A percentile compares a stretch with the other conserved stretches of the same genome.
Conservation (phyloP, 2,329 filamentous ascomycete species). For the Torrubiella hemipterigena region DNA sequence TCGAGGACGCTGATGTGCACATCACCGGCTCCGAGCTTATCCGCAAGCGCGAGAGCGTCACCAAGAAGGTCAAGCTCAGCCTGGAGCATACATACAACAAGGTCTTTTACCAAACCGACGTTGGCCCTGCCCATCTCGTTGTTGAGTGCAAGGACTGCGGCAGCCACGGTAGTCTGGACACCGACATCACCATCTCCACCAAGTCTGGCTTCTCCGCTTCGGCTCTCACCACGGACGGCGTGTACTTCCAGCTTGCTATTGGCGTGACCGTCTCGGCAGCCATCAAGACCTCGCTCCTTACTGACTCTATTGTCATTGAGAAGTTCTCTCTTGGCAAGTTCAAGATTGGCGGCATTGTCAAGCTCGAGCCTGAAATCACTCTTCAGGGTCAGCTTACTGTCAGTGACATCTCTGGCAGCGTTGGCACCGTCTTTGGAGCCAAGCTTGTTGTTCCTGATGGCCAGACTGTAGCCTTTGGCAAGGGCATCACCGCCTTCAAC, state of each 20-base stretch:
- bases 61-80: slow-evolving; percentile 6
- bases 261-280: slow-evolving; percentile 5
- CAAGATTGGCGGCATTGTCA: slow-evolving; percentile 6
- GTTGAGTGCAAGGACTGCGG: slow-evolving; percentile 7
- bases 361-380: slow-evolving; percentile 5
- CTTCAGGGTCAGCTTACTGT: slow-evolving; percentile 3
- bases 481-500: slow-evolving; percentile 5
- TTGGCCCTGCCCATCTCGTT: slow-evolving; percentile 6
- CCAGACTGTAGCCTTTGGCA: slow-evolving; percentile 5
- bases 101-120: slow-evolving; percentile 6
- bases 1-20: slow-evolving; percentile 36
- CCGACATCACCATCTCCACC: slow-evolving; percentile 6
- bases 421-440: slow-evolving; percentile 5
- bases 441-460: slow-evolving; percentile 6
- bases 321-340: slow-evolving; percentile 5
- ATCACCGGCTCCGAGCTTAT: slow-evolving; percentile 3
- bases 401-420: slow-evolving; percentile 4
- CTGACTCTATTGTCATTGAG: slow-evolving; percentile 2
- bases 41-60: slow-evolving; percentile 3
- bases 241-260: slow-evolving; percentile 5
- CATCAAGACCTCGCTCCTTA: slow-evolving; percentile 3
- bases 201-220: slow-evolving; percentile 5
- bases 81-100: slow-evolving; percentile 6
- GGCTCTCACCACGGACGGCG: slow-evolving; percentile 4
- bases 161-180: slow-evolving; percentile 5